Conservation (phyloP, 2,329 filamentous ascomycete genomes). For the Diatrype stigma region DNA sequence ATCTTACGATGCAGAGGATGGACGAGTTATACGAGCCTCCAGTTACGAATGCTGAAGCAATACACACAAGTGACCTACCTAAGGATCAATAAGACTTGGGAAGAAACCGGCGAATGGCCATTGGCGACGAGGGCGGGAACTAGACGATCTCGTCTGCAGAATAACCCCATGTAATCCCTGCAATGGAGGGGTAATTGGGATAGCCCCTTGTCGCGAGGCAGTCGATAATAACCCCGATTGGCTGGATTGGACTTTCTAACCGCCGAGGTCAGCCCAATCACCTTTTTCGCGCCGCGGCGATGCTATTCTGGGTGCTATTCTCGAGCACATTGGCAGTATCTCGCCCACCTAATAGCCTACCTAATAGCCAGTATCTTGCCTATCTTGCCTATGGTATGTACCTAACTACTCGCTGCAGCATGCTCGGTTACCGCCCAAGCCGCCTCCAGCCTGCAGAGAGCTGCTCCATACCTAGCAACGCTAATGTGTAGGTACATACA, state of each 20-base stretch:
- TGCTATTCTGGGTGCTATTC: conserved; percentile 12
- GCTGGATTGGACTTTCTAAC: background rate
- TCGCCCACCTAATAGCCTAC: no score
- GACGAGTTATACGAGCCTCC: background rate
- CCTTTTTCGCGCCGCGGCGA: background rate
- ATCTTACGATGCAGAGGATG: no score
- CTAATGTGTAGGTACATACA: no score
- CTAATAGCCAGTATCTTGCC: no score
- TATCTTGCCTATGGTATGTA: no score
- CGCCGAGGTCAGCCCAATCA: background rate
- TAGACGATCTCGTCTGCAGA: background rate
- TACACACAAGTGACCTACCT: no score
- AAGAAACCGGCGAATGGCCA: background rate
- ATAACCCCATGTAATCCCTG: no score
- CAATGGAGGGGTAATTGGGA: background rate
- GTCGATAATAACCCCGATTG: background rate
- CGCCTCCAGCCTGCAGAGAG: no score
- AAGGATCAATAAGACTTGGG: background rate
- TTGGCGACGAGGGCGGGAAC: background rate
- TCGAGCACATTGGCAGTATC: background rate
- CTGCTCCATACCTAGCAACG: no score
- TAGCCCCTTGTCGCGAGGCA: background rate
- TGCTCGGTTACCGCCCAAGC: conserved; percentile 22
- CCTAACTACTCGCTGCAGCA: conserved; percentile 12
- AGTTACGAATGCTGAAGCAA: no score